Evolutionary conservation across 106 monocot species (phyloP), one percentile per base, ranked within the genome.

Genomic region (Dioscorea alata): DNA sequence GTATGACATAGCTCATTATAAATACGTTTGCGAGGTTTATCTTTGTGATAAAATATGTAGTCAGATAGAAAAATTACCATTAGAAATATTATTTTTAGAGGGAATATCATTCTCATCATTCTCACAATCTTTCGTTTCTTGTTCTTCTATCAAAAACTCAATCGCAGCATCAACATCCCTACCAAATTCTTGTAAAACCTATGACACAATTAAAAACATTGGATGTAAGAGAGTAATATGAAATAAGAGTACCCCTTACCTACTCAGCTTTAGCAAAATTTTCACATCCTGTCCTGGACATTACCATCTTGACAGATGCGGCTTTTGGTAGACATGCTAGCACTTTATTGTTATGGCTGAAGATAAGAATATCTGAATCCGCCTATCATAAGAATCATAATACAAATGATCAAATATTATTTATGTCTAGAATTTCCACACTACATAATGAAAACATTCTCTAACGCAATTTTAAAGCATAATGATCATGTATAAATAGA

Each of bases 111-210:
- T 58, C 31, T 50, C 21, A 32, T 20, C 20, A 35, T 23, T 51
- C 13, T 17, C 6, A 34, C 69, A 57, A 8, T 48, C 71, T 63
- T 53, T 63, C 32, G 49, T 63, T 49, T 79, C 65, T 63, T 76
- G 71, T 63, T 89, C 93, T 34, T 84, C 89, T 65, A 94, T 84
- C 59, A 94, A 42, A 77, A 75, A 94, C 63, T 94, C 93, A 73
- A 94, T 87, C 67, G 93, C 89, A 69, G 89, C 81, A 79, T 89
- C 89, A 71, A 76, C 77, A 89, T 90, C 86, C 51, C 84, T 86
- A 65, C 68, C 61, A 65, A 94, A 82, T 35, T 94, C 93, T 77
- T 25, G 77, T 53, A 94, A 58, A 84, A 90, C 75, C 93, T 94
- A 58, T 6, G 20, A 59, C 50, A 33, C 57, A 10, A 61, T 17